phyloP scores from a whole-genome alignment of 148 eudicot species.

The Silene uniflora region DNA sequence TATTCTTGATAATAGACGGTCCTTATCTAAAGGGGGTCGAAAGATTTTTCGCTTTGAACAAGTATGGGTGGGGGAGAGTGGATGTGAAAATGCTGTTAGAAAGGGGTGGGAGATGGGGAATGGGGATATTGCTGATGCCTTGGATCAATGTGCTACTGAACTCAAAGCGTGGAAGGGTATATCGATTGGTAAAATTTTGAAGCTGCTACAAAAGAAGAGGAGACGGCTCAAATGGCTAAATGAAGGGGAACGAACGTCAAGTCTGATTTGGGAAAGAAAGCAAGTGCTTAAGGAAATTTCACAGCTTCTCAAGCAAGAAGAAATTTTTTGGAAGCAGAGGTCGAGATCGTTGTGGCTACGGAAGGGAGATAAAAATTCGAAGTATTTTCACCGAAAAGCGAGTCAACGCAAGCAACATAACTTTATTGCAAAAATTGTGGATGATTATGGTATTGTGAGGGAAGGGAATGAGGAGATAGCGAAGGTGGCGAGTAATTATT shows the following conservation, averaged over 20 bases:
- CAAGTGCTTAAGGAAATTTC: not conserved
- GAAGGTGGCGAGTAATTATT: not conserved
- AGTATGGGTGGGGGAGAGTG: not conserved
- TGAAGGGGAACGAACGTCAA: not conserved
- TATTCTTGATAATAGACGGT: not conserved
- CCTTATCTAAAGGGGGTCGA: fast-evolving
- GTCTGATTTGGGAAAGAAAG: not conserved
- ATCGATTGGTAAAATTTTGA: not conserved
- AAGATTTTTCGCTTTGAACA: not conserved
- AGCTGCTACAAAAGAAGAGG: not conserved
- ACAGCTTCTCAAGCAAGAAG: not conserved
- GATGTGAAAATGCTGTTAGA: not conserved
- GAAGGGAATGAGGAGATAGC: not conserved
- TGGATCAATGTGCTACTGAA: not conserved
- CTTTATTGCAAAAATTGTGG: not conserved
- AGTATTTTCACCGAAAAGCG: not conserved
- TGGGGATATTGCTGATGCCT: not conserved
- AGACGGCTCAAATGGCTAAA: not conserved
- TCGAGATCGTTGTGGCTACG: not conserved
- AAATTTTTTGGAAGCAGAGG: not conserved
- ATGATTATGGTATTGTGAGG: not conserved
- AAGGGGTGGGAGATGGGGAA: not conserved
- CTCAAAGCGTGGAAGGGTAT: not conserved
- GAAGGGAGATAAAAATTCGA: not conserved
- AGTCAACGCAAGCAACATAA: not conserved